phyloP scores from a whole-genome alignment of 352 stramenopile species.

The Peronospora farinosa region DNA sequence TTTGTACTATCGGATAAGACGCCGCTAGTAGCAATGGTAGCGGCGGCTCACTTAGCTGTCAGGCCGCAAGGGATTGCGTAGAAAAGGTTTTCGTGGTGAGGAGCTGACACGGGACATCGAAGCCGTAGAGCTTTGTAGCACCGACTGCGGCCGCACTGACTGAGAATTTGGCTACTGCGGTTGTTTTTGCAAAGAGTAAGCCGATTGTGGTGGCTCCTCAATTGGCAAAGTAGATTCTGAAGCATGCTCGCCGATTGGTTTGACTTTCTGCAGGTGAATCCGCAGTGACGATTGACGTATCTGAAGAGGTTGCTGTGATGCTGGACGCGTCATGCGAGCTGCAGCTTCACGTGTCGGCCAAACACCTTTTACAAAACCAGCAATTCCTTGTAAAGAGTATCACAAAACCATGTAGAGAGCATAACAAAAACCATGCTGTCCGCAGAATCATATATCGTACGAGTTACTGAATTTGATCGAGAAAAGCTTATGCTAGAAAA shows the following conservation, averaged over 20 bases:
- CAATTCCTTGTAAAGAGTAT: too few relatives aligned
- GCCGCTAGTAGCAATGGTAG: background rate
- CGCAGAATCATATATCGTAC: constrained; percentile 13
- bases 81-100: background rate
- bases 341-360: background rate
- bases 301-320: constrained; percentile 18
- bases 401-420: too few relatives aligned
- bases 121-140: constrained; percentile 1
- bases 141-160: constrained; percentile 2
- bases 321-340: constrained; percentile 23
- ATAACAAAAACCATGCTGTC: too few relatives aligned
- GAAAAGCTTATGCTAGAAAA: constrained; percentile 13
- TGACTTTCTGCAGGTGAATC: constrained; percentile 2
- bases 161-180: too few relatives aligned
- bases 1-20: constrained; percentile 64
- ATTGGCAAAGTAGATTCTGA: background rate
- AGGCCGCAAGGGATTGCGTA: constrained; percentile 3
- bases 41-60: constrained; percentile 3
- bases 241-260: background rate
- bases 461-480: constrained; percentile 19
- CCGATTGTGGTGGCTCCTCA: background rate
- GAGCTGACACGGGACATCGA: constrained; percentile 3
- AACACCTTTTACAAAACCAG: constrained; percentile 3
- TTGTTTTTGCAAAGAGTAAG: too few relatives aligned
- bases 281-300: constrained; percentile 12